phyloP scores from a whole-genome alignment of 345 rosid genomes.

The Ceriops tagal region DNA sequence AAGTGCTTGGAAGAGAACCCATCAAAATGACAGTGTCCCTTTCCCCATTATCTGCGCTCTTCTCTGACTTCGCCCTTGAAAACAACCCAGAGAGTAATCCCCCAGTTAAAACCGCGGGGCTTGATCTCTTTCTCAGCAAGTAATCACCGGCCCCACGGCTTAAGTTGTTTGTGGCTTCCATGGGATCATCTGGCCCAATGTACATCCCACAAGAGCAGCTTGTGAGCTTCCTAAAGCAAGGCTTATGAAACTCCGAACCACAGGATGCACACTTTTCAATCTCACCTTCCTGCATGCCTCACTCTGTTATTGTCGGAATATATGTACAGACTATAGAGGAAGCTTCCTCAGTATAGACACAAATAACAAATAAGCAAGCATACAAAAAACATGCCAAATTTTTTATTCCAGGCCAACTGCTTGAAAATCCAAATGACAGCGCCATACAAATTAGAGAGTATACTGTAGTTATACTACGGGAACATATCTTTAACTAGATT shows the following conservation, averaged over 20 bases:
- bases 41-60: conserved; percentile 32
- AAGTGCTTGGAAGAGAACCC: conserved; percentile 74
- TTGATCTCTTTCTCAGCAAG: conserved; percentile 44
- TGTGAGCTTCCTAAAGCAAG: conserved; percentile 63
- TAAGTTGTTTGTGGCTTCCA: conserved; percentile 16
- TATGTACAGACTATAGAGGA: too few relatives aligned
- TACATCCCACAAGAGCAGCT: conserved; percentile 64
- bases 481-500: neutral
- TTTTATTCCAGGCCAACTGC: neutral
- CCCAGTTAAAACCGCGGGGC: conserved; percentile 32
- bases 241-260: conserved; percentile 58
- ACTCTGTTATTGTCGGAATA: neutral
- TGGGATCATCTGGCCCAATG: conserved; percentile 27
- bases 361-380: neutral
- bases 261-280: conserved; percentile 59
- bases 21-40: conserved; percentile 54
- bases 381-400: neutral
- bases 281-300: conserved; percentile 66
- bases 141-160: conserved; percentile 23
- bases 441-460: neutral
- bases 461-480: neutral
- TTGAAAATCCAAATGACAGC: neutral
- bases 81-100: conserved; percentile 60
- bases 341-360: neutral
- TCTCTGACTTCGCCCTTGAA: conserved; percentile 46